Conservation (phyloP, 2,329 filamentous ascomycete genomes). For the Alternaria sp. region DNA sequence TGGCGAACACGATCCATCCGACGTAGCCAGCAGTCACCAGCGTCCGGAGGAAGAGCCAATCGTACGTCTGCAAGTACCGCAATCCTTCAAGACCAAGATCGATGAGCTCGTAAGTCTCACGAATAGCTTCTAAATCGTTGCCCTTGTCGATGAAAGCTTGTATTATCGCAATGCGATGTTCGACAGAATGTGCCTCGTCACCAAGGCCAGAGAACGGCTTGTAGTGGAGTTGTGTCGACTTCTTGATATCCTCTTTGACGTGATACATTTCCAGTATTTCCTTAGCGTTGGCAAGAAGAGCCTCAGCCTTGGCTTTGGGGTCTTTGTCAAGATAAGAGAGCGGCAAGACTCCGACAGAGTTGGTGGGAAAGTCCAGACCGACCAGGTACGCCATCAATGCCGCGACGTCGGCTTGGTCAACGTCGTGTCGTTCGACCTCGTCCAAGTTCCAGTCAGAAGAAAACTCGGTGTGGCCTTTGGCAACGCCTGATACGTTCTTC, state of each 20-base stretch:
- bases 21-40: slow-evolving; percentile 90
- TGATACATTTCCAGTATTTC: slow-evolving; percentile 94
- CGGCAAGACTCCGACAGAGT: slow-evolving; percentile 93
- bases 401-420: slow-evolving; percentile 91
- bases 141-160: slow-evolving; percentile 69
- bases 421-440: slow-evolving; percentile 83
- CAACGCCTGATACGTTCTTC: slow-evolving; percentile 61
- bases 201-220: slow-evolving; percentile 75
- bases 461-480: slow-evolving; percentile 85
- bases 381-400: slow-evolving; percentile 93
- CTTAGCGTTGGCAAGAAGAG: slow-evolving; percentile 81
- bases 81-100: slow-evolving; percentile 79
- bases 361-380: slow-evolving; percentile 89
- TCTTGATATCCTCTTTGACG: slow-evolving; percentile 89
- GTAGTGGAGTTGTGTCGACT: slow-evolving; percentile 76
- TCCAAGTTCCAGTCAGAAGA: slow-evolving; percentile 89
- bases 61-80: slow-evolving; percentile 95
- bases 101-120: slow-evolving; percentile 77
- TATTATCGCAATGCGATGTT: slow-evolving; percentile 72
- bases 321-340: slow-evolving; percentile 78
- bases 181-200: slow-evolving; percentile 66
- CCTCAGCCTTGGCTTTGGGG: slow-evolving; percentile 79
- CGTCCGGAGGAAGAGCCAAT: slow-evolving; percentile 93
- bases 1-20: slow-evolving; percentile 92
- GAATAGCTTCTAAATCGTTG: slow-evolving; percentile 77